Percentiles rank a stretch among this genome's conserved stretches.
phyloP scores from a whole-genome alignment of 1,284 basidiomycete species.

The Cystobasidium pallidum region DNA sequence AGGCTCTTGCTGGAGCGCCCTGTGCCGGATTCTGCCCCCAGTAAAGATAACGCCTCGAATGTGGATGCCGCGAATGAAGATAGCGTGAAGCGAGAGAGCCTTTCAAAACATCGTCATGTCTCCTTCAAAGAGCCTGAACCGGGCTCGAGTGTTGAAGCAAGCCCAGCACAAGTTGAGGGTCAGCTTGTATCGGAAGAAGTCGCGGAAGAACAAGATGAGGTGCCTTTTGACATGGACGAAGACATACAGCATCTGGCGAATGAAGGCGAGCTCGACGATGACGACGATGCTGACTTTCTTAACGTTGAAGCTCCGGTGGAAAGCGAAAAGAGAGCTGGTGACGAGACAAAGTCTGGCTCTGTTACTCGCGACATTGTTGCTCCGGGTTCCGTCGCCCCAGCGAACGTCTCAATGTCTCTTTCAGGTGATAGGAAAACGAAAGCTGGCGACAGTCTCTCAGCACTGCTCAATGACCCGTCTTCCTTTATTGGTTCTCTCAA shows the following conservation, averaged over 20 bases:
- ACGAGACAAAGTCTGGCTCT: not conserved
- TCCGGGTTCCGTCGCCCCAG: not conserved
- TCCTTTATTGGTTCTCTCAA: slow-evolving; percentile 36
- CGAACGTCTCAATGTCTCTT: not conserved
- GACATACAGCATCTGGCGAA: slow-evolving; percentile 45
- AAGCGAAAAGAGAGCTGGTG: not conserved
- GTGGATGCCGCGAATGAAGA: not conserved
- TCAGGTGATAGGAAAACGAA: slow-evolving; percentile 6
- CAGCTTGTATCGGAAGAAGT: not conserved
- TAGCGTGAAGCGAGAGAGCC: not conserved
- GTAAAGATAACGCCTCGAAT: not conserved
- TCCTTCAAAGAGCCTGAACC: slow-evolving; percentile 38
- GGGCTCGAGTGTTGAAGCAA: slow-evolving; percentile 1
- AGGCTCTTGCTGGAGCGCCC: not conserved
- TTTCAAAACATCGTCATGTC: slow-evolving; percentile 27
- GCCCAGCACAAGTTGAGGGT: slow-evolving; percentile 2
- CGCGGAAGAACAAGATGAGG: slow-evolving; percentile 38
- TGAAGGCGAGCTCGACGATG: slow-evolving; percentile 20
- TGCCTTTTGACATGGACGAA: slow-evolving; percentile 52
- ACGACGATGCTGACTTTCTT: slow-evolving; percentile 23
- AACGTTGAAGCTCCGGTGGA: not conserved
- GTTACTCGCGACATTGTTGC: not conserved
- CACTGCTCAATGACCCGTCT: slow-evolving; percentile 32
- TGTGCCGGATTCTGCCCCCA: not conserved
- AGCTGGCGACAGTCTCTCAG: slow-evolving; percentile 21